Percentiles rank a stretch among this genome's conserved stretches.
phyloP scores from a whole-genome alignment of 179 eudicot species.

The Spergularia azorica region DNA sequence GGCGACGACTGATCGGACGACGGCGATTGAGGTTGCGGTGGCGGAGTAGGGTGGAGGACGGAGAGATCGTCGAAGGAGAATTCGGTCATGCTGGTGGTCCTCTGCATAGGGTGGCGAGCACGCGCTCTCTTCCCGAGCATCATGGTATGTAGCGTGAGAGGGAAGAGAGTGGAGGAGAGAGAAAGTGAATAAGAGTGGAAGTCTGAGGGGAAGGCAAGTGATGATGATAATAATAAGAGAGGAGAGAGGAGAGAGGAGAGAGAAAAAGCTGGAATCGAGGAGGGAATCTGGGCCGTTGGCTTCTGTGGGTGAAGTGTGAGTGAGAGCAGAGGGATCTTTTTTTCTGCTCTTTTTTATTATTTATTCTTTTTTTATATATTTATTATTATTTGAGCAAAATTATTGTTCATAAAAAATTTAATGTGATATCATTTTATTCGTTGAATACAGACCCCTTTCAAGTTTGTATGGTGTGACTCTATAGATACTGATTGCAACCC shows the following conservation, averaged over 20 bases:
- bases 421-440: no score
- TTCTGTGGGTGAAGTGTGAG: neutral
- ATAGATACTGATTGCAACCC: no score
- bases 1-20: neutral
- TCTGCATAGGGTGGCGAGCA: constrained; percentile 46
- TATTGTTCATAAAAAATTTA: no score
- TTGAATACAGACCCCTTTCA: no score
- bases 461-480: no score
- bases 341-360: no score
- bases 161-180: neutral
- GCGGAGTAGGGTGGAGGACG: constrained; percentile 14
- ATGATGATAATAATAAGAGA: no score
- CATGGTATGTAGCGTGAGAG: neutral
- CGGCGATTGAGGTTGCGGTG: no score
- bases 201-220: constrained; percentile 22
- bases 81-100: constrained; percentile 81
- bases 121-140: constrained; percentile 56
- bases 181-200: neutral
- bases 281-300: constrained; percentile 41
- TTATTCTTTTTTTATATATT: no score
- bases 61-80: constrained; percentile 46
- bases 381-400: no score
- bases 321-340: no score
- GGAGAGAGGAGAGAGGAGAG: constrained; percentile 9
- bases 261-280: constrained; percentile 22